These are phyloP conservation scores for Colletotrichum trifolii DNA, from an alignment of 2,329 filamentous ascomycete genomes.

Conservation along the genomic window DNA sequence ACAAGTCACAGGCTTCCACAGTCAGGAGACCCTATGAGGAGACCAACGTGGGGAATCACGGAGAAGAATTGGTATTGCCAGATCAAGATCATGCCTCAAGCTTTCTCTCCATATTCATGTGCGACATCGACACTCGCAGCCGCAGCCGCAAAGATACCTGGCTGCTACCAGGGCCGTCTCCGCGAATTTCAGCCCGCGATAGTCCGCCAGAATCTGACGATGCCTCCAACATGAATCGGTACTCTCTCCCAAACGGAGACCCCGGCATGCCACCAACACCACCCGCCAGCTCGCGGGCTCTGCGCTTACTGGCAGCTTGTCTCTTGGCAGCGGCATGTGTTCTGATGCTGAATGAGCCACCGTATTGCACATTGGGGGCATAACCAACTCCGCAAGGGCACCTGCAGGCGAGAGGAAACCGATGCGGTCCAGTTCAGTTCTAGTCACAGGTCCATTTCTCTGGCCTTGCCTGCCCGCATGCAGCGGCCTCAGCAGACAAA, in stretches of 20 bases:
- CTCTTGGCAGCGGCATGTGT: conserved; percentile 3
- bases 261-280: conserved; percentile 12
- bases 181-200: conserved; percentile 7
- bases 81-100: conserved; percentile 10
- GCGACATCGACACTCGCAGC: conserved; percentile 10
- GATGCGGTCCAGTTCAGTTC: conserved; percentile 32
- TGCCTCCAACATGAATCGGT: conserved; percentile 4
- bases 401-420: conserved; percentile 25
- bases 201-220: conserved; percentile 26
- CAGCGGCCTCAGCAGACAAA: conserved; percentile 34
- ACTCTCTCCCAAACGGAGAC: conserved; percentile 11
- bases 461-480: conserved; percentile 20
- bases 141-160: background rate
- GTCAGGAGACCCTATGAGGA: conserved; percentile 19
- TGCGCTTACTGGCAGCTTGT: conserved; percentile 15
- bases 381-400: conserved; percentile 25
- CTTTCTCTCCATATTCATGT: conserved; percentile 20
- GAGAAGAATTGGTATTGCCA: background rate
- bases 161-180: background rate
- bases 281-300: conserved; percentile 6
- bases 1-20: conserved; percentile 9
- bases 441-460: conserved; percentile 12
- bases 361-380: conserved; percentile 8
- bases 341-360: background rate
- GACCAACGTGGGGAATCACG: conserved; percentile 3